These are phyloP conservation scores for Carpinus viminea DNA, from an alignment of 306 rosid genomes.

Conservation along the genomic window DNA sequence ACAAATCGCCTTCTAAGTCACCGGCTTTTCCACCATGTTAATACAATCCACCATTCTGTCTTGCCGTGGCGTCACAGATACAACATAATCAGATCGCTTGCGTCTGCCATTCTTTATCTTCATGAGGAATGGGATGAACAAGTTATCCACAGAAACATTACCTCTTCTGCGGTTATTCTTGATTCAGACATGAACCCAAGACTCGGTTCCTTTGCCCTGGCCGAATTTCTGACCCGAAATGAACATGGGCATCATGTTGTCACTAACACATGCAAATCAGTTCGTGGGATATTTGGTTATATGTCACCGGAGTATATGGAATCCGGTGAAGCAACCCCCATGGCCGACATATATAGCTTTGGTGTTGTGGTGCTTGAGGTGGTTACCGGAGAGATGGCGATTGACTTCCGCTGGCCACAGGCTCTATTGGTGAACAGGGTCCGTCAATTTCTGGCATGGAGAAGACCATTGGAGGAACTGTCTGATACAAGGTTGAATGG, in stretches of 20 bases:
- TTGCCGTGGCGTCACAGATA: conserved; percentile 78
- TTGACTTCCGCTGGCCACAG: conserved; percentile 83
- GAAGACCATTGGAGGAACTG: conserved; percentile 63
- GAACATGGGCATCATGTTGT: conserved; percentile 68
- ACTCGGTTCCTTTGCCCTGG: conserved; percentile 80
- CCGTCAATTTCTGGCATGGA: conserved; percentile 56
- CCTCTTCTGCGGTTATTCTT: conserved; percentile 88
- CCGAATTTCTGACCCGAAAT: conserved; percentile 81
- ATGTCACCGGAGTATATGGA: conserved; percentile 84
- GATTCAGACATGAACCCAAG: conserved; percentile 87
- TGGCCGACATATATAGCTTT: conserved; percentile 83
- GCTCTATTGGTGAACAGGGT: conserved; percentile 79
- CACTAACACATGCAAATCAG: conserved; percentile 45
- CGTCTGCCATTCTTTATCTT: conserved; percentile 84
- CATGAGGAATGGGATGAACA: conserved; percentile 99
- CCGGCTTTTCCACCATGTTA: conserved; percentile 55
- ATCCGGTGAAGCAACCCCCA: conserved; percentile 69
- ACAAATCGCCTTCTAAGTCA: conserved; percentile 73
- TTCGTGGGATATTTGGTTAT: conserved; percentile 82
- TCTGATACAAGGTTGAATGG: conserved; percentile 68
- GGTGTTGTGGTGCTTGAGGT: conserved; percentile 90
- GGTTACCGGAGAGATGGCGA: conserved; percentile 78
- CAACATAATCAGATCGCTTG: conserved; percentile 70
- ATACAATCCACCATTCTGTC: conserved; percentile 23
- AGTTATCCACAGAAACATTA: conserved; percentile 85